These are phyloP conservation scores for Penicillium ucsense DNA, from an alignment of 495 filamentous ascomycete genomes.

Conservation along the genomic window DNA sequence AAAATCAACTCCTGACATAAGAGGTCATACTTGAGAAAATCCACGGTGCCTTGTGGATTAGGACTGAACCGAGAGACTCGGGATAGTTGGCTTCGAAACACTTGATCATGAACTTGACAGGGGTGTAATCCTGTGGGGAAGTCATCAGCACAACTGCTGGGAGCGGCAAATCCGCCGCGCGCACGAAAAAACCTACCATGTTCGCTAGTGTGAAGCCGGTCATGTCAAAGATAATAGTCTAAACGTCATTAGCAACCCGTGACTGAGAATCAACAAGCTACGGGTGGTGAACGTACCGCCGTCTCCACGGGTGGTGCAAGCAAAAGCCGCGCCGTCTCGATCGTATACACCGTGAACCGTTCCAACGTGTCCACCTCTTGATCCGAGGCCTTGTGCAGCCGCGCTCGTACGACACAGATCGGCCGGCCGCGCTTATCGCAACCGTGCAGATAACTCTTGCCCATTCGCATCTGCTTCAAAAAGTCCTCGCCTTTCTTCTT, in stretches of 20 bases:
- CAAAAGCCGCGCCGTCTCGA: conserved; percentile 84
- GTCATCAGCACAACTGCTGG: conserved; percentile 6
- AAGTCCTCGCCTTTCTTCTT: conserved; percentile 74
- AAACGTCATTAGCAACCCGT: conserved; percentile 5
- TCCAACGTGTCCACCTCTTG: conserved; percentile 75
- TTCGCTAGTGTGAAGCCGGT: conserved; percentile 85
- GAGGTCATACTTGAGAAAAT: conserved; percentile 69
- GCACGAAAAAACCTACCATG: conserved; percentile 52
- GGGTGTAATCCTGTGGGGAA: conserved; percentile 67
- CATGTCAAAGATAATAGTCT: conserved; percentile 93
- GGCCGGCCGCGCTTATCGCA: conserved; percentile 76
- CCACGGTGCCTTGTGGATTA: conserved; percentile 98
- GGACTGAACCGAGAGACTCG: conserved; percentile 78
- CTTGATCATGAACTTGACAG: conserved; percentile 98
- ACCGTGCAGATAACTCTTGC: conserved; percentile 93
- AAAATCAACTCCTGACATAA: not conserved
- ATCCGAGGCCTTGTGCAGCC: conserved; percentile 70
- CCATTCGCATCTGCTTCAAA: conserved; percentile 71
- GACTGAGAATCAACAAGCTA: not conserved
- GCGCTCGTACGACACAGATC: conserved; percentile 76
- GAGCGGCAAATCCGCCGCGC: not conserved
- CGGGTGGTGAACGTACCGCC: conserved; percentile 54
- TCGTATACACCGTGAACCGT: conserved; percentile 84
- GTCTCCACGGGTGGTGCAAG: conserved; percentile 76
- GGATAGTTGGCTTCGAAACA: conserved; percentile 99